Percentiles rank a stretch among this genome's conserved stretches.
These are phyloP conservation scores for Gamsiella multidivaricata DNA, from an alignment of 192 early-diverging fungal species.

Conservation along the genomic window DNA sequence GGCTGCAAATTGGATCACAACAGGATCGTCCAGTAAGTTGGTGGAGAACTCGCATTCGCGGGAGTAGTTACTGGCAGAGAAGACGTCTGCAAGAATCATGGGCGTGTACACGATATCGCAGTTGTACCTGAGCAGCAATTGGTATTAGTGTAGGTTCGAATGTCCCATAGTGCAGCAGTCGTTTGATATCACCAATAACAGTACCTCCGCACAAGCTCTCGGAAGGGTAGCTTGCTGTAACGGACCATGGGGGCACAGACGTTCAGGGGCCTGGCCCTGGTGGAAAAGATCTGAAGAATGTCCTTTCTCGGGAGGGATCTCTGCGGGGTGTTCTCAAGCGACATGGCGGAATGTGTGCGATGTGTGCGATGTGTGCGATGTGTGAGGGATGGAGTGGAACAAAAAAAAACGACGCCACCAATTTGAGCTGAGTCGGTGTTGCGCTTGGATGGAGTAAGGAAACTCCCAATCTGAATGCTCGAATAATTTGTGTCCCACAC, in stretches of 20 bases:
- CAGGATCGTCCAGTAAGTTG: constrained; percentile 81
- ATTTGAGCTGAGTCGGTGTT: no score
- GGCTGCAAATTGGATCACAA: constrained; percentile 96
- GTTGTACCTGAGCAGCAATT: constrained; percentile 83
- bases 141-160: no score
- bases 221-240: constrained; percentile 94
- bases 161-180: background rate
- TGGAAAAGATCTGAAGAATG: constrained; percentile 45
- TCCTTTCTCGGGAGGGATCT: constrained; percentile 36
- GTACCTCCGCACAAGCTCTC: constrained; percentile 85
- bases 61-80: constrained; percentile 83
- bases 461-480: no score
- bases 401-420: no score
- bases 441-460: no score
- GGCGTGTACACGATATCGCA: constrained; percentile 93
- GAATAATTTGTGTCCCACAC: no score
- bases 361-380: no score
- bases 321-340: background rate
- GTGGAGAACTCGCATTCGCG: constrained; percentile 88
- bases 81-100: constrained; percentile 96
- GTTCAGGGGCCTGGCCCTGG: constrained; percentile 61
- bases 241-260: constrained; percentile 97
- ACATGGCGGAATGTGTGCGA: no score
- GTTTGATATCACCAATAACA: constrained; percentile 28
- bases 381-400: no score